Evolutionary conservation across 2,329 filamentous ascomycete species (phyloP).

Genomic region (Akanthomyces lecanii): DNA sequence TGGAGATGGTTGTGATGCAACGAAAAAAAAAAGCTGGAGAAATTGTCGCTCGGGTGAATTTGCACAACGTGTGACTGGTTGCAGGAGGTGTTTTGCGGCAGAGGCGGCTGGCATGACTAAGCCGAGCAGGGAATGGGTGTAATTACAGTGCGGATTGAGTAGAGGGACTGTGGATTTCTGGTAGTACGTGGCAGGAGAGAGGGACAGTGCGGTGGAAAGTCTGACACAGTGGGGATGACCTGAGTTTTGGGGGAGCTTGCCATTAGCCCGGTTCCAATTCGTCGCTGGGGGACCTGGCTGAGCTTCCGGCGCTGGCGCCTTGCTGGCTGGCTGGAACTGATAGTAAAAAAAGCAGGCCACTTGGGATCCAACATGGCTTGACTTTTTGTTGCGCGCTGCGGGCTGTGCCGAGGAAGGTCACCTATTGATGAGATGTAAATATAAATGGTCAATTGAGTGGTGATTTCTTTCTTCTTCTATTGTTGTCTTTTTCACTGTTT

Average conservation of each 20-base stretch:
- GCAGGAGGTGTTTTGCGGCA: slow-evolving; percentile 29
- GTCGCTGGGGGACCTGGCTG: slow-evolving; percentile 14
- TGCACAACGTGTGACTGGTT: slow-evolving; percentile 23
- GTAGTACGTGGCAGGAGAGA: too few species aligned
- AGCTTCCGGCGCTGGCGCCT: background rate
- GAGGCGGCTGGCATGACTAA: slow-evolving; percentile 31
- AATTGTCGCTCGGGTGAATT: slow-evolving; percentile 14
- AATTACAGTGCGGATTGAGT: slow-evolving; percentile 29
- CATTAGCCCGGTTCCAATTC: slow-evolving; percentile 25
- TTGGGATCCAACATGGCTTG: slow-evolving; percentile 1
- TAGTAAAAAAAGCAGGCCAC: slow-evolving; percentile 7
- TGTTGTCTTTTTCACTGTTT: too few species aligned
- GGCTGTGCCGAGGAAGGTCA: slow-evolving; percentile 4
- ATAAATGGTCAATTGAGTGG: background rate
- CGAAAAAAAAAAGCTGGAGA: slow-evolving; percentile 6
- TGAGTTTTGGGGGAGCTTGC: slow-evolving; percentile 19
- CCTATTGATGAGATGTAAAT: background rate
- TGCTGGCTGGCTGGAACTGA: background rate
- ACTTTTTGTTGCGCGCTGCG: slow-evolving; percentile 3
- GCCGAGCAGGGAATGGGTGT: slow-evolving; percentile 21
- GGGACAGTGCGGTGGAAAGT: slow-evolving; percentile 19
- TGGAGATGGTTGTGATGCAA: slow-evolving; percentile 18
- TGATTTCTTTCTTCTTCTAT: background rate
- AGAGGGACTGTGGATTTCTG: background rate
- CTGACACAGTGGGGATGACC: slow-evolving; percentile 19